Evolutionary conservation across 2,329 filamentous ascomycete genomes (phyloP), one percentile per base, ranked within the genome.

Genomic region (Furcasterigmium furcatum): DNA sequence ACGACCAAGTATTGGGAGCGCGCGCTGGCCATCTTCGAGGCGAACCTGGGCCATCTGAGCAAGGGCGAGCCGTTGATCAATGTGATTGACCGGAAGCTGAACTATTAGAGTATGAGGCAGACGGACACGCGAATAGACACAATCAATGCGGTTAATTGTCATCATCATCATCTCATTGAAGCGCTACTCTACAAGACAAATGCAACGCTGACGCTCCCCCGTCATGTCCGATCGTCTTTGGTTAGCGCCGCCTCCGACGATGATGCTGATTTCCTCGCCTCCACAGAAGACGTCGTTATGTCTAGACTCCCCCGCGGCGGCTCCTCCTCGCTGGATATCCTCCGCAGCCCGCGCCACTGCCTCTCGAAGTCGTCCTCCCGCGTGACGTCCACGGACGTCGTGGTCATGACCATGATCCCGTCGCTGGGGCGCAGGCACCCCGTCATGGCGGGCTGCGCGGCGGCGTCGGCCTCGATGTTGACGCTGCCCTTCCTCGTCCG

Each of bases 1-100:
- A 73, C 71, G 8, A 64, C 59, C 1, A 57, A 58, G 9, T 76
- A 76, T 41, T 58, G 54, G 38, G 59, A 64, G 14, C 57, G 74
- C 4, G 55, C 74, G 16, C 53, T 73, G 46, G 66, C 61, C 5
- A 72, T 77, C 6, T 46, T 76, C 41, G 60, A 63, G 38, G 43
- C 61, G 27, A 77, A 77, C 36, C 46, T 77, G 32, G 52, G 57
- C 38, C 53, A 63, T 21, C 19, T 73, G 25, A 61, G 60, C 4
- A 54, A 66, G 40, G 71, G 68, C 2, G 54, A 53, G 52, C 55
- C 60, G 14, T 49, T 73, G 24, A 65, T 66, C 1, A 76, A 75
- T 43, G 52, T 59, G 41, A 68, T 75, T 0, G 65, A 63, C 39
- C 58, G 63, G 27, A 65, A 58, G 44, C 29, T 42, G n/a, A 30